Evolutionary conservation across 148 eudicot species (phyloP).

Genomic region (Agrostemma githago): DNA sequence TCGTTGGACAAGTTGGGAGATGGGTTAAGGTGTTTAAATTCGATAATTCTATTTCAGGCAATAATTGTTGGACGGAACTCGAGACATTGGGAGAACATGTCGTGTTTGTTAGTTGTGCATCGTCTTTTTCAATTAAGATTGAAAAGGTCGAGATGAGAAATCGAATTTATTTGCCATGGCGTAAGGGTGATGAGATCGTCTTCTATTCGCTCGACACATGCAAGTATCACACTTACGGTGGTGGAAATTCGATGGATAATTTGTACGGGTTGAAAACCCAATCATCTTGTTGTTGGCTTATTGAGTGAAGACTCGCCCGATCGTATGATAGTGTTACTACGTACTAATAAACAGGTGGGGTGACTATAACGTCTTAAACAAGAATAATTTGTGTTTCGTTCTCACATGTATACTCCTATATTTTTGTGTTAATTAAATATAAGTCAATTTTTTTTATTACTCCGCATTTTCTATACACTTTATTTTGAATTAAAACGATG

Average conservation of each 20-base stretch:
- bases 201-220: not conserved
- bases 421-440: no score
- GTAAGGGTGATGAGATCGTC: not conserved
- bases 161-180: not conserved
- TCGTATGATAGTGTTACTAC: no score
- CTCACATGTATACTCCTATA: no score
- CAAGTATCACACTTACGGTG: not conserved
- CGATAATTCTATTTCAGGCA: not conserved
- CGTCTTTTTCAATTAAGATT: not conserved
- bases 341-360: no score
- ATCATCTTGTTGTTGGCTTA: not conserved
- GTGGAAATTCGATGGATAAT: not conserved
- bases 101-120: not conserved
- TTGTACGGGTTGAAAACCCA: not conserved
- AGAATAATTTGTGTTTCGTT: no score
- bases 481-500: no score
- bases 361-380: no score
- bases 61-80: not conserved
- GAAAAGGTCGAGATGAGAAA: not conserved
- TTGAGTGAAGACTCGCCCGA: no score
- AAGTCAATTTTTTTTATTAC: no score
- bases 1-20: conserved; percentile 8
- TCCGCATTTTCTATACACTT: no score
- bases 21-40: conserved; percentile 10
- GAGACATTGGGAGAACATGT: conserved; percentile 3